These are phyloP conservation scores for Trichoderma lentiforme DNA, from an alignment of 2,329 filamentous ascomycete genomes.

Conservation along the genomic window DNA sequence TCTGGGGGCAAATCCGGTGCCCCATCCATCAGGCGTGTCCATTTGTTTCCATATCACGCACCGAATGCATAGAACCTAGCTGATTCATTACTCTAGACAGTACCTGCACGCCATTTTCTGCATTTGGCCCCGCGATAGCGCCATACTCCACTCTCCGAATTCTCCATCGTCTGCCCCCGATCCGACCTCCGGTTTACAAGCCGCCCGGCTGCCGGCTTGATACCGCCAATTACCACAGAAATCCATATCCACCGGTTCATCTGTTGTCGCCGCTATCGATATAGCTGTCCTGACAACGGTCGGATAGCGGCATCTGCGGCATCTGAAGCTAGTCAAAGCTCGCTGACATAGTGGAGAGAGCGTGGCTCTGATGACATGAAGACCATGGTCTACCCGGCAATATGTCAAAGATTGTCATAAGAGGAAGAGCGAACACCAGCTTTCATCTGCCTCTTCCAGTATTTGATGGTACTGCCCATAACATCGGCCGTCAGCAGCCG, in stretches of 20 bases:
- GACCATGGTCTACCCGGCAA: neutral
- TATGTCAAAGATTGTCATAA: neutral
- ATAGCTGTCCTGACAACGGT: neutral
- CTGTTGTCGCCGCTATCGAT: neutral
- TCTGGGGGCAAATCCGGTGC: neutral
- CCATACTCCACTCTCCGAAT: conserved; percentile 30
- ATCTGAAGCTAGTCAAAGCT: neutral
- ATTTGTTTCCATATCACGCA: neutral
- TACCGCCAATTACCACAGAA: conserved; percentile 51
- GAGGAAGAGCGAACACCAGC: neutral
- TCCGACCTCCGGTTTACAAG: conserved; percentile 38
- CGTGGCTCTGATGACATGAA: neutral
- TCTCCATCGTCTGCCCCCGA: conserved; percentile 31
- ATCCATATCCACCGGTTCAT: conserved; percentile 44
- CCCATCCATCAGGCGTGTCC: neutral
- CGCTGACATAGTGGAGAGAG: neutral
- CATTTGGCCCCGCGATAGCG: conserved; percentile 25
- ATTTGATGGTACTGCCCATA: too few relatives aligned
- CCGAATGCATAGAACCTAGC: neutral
- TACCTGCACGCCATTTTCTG: neutral
- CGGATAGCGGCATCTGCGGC: neutral
- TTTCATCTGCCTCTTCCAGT: too few relatives aligned
- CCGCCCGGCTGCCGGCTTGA: conserved; percentile 51
- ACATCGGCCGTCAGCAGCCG: too few relatives aligned
- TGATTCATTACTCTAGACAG: neutral